Conservation (phyloP, 768 basidiomycete genomes). For the Paxillus involutus region DNA sequence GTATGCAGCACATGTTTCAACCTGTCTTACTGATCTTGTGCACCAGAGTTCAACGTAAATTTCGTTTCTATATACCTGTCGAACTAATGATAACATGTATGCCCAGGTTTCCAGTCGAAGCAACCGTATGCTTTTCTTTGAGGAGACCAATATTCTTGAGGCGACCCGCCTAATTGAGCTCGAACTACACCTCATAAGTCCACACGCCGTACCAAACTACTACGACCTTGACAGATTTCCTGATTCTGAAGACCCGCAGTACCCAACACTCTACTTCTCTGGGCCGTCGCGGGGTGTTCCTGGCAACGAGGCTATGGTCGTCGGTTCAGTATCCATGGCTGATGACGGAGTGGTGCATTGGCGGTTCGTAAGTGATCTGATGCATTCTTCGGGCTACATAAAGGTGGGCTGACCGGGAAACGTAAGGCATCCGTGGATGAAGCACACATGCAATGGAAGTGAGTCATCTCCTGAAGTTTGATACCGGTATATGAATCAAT, state of each 20-base stretch:
- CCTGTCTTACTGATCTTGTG: not conserved
- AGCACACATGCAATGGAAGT: constrained; percentile 60
- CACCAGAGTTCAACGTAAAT: constrained; percentile 52
- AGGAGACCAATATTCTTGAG: constrained; percentile 55
- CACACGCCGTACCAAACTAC: constrained; percentile 16
- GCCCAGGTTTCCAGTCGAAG: constrained; percentile 18
- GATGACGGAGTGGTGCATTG: constrained; percentile 48
- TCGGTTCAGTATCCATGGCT: constrained; percentile 52
- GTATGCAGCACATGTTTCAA: not conserved
- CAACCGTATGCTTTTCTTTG: constrained; percentile 45
- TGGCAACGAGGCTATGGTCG: constrained; percentile 43
- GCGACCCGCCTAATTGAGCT: constrained; percentile 64
- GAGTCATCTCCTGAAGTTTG: constrained; percentile 10
- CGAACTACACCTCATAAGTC: constrained; percentile 46
- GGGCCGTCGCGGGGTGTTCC: constrained; percentile 45
- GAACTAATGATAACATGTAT: constrained; percentile 1
- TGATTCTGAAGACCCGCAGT: constrained; percentile 23
- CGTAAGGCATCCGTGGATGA: constrained; percentile 54
- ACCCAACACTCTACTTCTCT: constrained; percentile 47
- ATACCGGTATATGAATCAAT: not conserved
- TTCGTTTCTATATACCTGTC: not conserved
- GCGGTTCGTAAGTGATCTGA: constrained; percentile 53
- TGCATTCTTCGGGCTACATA: not conserved
- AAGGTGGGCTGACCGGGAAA: constrained; percentile 11
- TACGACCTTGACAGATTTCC: constrained; percentile 22